phyloP scores from a whole-genome alignment of 75 land plant species.

The Sequoia sempervirens region DNA sequence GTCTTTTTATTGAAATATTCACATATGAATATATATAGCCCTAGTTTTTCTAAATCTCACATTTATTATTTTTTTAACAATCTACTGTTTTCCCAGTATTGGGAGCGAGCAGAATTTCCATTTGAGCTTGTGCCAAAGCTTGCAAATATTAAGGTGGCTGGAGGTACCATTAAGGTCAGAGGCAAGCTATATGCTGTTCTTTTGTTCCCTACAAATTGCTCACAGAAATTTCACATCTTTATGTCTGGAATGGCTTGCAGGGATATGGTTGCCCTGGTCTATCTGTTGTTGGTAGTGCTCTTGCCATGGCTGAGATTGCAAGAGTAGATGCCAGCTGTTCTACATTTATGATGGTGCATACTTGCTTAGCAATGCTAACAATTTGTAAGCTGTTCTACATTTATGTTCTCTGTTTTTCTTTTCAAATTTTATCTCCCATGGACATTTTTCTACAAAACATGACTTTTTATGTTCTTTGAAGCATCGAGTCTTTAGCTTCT shows the following conservation, averaged over 20 bases:
- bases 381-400: conserved; percentile 54
- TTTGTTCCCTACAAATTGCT: neutral
- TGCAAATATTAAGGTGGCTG: conserved; percentile 61
- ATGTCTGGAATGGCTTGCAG: conserved; percentile 26
- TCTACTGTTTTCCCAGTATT: conserved; percentile 41
- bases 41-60: neutral
- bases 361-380: conserved; percentile 90
- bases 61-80: neutral
- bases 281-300: conserved; percentile 73
- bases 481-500: neutral
- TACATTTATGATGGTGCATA: conserved; percentile 86
- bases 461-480: neutral
- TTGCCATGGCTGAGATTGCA: conserved; percentile 70
- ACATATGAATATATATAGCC: neutral
- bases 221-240: neutral
- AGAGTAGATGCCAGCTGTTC: conserved; percentile 96
- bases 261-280: conserved; percentile 94
- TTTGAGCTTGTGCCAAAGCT: conserved; percentile 83
- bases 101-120: conserved; percentile 94
- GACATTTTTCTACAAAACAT: neutral
- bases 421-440: neutral
- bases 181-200: neutral
- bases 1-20: neutral
- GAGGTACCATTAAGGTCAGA: conserved; percentile 89
- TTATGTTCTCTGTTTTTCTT: neutral